Evolutionary conservation across 176 grass and related monocot species (phyloP).

Genomic region (Pharus latifolius): DNA sequence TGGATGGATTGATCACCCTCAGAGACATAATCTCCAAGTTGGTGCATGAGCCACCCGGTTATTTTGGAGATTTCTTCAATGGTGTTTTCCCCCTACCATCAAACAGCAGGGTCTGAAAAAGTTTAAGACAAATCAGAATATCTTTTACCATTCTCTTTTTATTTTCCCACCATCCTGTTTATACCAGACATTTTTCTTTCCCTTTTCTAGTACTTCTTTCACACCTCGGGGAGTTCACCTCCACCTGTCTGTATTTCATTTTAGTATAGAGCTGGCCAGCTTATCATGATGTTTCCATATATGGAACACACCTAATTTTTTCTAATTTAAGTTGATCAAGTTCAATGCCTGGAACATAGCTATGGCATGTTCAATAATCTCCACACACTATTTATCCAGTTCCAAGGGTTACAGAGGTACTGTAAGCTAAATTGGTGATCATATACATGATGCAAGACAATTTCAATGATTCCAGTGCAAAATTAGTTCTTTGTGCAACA

Average conservation of each 20-base stretch:
- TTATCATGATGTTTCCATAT: conserved; percentile 15
- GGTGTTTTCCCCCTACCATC: conserved; percentile 57
- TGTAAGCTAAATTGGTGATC: not conserved
- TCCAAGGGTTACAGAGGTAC: not conserved
- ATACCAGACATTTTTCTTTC: not conserved
- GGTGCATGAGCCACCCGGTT: conserved; percentile 72
- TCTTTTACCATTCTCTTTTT: not conserved
- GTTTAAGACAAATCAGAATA: conserved; percentile 2
- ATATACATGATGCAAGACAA: not conserved
- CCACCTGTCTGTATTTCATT: not conserved
- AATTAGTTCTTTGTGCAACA: not conserved
- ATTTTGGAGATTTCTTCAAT: conserved; percentile 93
- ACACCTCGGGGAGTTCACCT: not conserved
- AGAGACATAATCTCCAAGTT: conserved; percentile 82
- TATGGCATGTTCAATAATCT: not conserved
- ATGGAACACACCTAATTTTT: not conserved
- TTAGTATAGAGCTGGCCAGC: not conserved
- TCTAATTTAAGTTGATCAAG: not conserved
- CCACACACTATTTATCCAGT: not conserved
- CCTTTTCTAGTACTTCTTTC: not conserved
- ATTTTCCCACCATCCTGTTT: not conserved
- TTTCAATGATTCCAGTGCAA: not conserved
- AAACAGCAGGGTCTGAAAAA: conserved; percentile 51
- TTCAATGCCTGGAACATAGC: not conserved
- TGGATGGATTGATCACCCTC: conserved; percentile 71